A percentile compares a stretch with the other conserved stretches of the same genome.
phyloP scores from a whole-genome alignment of 2,329 filamentous ascomycete genomes.

The Blastomyces emzantsi region DNA sequence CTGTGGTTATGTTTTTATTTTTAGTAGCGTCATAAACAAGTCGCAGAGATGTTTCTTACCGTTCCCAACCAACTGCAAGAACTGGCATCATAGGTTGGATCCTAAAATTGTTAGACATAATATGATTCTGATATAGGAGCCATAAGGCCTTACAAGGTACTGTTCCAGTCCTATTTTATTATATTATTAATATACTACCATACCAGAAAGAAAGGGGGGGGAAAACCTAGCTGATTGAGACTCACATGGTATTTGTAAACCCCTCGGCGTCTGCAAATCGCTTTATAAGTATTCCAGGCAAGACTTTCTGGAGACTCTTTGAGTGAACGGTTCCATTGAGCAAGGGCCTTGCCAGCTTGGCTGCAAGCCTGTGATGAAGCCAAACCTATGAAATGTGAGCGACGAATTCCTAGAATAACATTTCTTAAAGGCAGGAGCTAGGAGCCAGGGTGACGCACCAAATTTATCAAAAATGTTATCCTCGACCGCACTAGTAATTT shows the following conservation, averaged over 20 bases:
- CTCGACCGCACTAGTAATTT: not conserved
- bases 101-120: constrained; percentile 9
- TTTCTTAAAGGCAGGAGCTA: not conserved
- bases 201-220: too few species aligned
- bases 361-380: constrained; percentile 17
- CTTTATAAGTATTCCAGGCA: constrained; percentile 48
- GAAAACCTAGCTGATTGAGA: constrained; percentile 14
- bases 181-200: not conserved
- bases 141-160: constrained; percentile 9
- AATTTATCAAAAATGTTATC: not conserved
- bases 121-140: not conserved
- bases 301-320: constrained; percentile 35
- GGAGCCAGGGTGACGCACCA: not conserved
- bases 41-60: constrained; percentile 5
- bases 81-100: constrained; percentile 10
- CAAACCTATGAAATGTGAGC: constrained; percentile 8
- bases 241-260: constrained; percentile 36
- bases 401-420: not conserved
- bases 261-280: constrained; percentile 45
- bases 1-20: not conserved
- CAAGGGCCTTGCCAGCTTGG: constrained; percentile 27
- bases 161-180: constrained; percentile 12
- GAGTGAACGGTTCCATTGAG: constrained; percentile 33
- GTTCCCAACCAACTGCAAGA: constrained; percentile 11
- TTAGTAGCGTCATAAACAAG: too few species aligned